Evolutionary conservation across 306 rosid genomes (phyloP).

Genomic region (Cucurbita moschata): DNA sequence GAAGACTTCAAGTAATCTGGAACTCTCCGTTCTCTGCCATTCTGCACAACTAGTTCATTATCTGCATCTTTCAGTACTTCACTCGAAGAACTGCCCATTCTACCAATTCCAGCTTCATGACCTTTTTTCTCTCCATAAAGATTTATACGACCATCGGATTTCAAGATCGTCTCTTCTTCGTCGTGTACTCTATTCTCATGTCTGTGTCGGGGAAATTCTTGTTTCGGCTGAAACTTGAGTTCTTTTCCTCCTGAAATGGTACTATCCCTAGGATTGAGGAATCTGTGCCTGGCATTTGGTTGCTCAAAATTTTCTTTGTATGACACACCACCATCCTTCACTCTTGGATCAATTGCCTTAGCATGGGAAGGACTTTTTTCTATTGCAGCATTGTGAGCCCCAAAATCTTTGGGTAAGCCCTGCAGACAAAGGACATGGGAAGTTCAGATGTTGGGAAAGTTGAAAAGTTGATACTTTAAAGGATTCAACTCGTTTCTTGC

Average conservation of each 20-base stretch:
- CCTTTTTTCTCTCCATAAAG: constrained; percentile 28
- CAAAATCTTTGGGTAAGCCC: constrained; percentile 30
- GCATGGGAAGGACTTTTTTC: constrained; percentile 15
- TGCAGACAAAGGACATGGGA: constrained; percentile 30
- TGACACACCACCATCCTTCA: constrained; percentile 24
- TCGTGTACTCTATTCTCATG: constrained; percentile 21
- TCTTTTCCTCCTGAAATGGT: constrained; percentile 27
- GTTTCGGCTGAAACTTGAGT: constrained; percentile 20
- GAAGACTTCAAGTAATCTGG: constrained; percentile 17
- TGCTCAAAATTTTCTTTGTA: constrained; percentile 14
- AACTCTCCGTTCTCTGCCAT: constrained; percentile 25
- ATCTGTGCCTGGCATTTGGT: constrained; percentile 19
- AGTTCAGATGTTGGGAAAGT: background rate
- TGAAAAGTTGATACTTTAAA: background rate
- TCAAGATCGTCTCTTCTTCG: constrained; percentile 21
- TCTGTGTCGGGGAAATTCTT: constrained; percentile 27
- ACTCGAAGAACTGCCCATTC: constrained; percentile 29
- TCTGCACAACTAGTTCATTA: constrained; percentile 23
- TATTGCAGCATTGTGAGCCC: constrained; percentile 16
- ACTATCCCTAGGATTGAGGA: constrained; percentile 27
- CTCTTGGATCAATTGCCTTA: constrained; percentile 25
- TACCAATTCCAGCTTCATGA: constrained; percentile 27
- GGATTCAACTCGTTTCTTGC: background rate
- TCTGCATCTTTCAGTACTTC: constrained; percentile 25
- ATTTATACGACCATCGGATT: constrained; percentile 23